phyloP scores from a whole-genome alignment of 495 filamentous ascomycete genomes.

The Penicillium egyptiacum region DNA sequence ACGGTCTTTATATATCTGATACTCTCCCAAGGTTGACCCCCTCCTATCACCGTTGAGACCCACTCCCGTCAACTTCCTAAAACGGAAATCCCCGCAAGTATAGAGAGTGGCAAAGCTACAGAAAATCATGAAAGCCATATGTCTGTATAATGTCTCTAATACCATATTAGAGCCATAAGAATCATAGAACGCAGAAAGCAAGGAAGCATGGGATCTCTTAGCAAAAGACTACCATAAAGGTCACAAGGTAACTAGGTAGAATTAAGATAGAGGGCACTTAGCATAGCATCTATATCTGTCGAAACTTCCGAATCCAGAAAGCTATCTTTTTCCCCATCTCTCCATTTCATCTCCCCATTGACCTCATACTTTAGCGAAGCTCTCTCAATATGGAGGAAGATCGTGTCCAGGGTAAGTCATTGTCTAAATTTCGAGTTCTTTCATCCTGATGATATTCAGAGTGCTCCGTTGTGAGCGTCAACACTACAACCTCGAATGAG shows the following conservation, averaged over 20 bases:
- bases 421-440: neutral
- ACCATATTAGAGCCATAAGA: too few relatives aligned
- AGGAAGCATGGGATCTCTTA: neutral
- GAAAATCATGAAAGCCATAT: neutral
- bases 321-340: neutral
- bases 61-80: constrained; percentile 34
- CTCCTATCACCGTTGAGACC: neutral
- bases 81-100: constrained; percentile 6
- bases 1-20: neutral
- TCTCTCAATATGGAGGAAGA: neutral
- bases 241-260: neutral
- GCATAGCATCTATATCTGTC: neutral
- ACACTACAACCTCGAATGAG: neutral
- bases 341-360: neutral
- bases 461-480: neutral
- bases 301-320: neutral
- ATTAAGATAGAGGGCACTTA: neutral
- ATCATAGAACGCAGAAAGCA: neutral
- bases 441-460: neutral
- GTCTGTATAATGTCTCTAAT: too few relatives aligned
- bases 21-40: neutral
- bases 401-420: neutral
- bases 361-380: neutral
- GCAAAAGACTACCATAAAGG: neutral
- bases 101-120: neutral